phyloP scores from a whole-genome alignment of 306 rosid genomes.

The Gillenia trifoliata region DNA sequence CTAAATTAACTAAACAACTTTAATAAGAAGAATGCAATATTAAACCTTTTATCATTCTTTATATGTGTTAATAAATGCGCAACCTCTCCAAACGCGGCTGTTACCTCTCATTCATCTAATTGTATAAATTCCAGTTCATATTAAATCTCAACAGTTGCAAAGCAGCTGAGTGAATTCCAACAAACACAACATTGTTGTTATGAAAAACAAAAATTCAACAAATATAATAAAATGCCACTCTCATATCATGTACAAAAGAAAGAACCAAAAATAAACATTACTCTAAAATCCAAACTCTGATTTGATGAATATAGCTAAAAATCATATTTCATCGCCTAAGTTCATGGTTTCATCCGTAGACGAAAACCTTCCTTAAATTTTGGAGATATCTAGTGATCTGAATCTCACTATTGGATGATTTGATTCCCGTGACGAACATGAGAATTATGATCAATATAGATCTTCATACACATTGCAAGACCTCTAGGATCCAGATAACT shows the following conservation, averaged over 20 bases:
- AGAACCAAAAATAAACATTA: too few relatives aligned
- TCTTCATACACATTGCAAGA: not conserved
- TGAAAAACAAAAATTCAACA: too few relatives aligned
- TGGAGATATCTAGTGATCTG: not conserved
- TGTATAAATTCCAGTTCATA: not conserved
- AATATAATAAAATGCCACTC: too few relatives aligned
- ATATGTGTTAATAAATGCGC: not conserved
- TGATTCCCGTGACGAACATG: not conserved
- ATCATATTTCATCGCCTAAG: not conserved
- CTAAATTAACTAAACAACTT: not conserved
- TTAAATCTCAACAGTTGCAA: not conserved
- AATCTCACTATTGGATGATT: not conserved
- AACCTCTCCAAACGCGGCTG: not conserved
- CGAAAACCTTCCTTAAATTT: not conserved
- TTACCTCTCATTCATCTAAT: not conserved
- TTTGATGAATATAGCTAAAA: not conserved
- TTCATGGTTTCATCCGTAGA: not conserved
- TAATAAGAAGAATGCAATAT: not conserved
- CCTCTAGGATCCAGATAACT: not conserved
- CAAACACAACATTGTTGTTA: too few relatives aligned
- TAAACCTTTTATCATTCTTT: not conserved
- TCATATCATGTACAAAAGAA: too few relatives aligned
- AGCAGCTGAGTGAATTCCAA: too few relatives aligned
- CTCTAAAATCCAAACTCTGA: too few relatives aligned
- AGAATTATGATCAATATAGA: not conserved